Evolutionary conservation across 495 filamentous ascomycete species (phyloP).

Genomic region (Massariosphaeria phaeospora): DNA sequence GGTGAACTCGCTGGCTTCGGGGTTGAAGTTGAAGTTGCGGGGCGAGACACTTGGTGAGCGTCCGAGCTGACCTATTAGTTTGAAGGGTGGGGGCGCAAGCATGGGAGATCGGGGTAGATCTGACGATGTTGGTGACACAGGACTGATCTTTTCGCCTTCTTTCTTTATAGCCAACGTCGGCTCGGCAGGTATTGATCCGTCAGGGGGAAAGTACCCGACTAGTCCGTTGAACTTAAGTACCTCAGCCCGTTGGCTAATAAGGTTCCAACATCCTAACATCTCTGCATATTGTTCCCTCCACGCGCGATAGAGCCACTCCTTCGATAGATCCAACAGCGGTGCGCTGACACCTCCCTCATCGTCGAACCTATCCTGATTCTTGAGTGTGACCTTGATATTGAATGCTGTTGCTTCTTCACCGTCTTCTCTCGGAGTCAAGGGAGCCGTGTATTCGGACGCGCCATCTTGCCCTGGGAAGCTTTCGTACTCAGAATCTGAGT

Average conservation of each 20-base stretch:
- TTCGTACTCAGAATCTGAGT: slow-evolving; percentile 30
- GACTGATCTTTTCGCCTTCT: too few species aligned
- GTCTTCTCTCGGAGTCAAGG: slow-evolving; percentile 15
- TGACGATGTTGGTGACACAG: neutral
- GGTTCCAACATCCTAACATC: slow-evolving; percentile 74
- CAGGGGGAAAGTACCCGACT: slow-evolving; percentile 30
- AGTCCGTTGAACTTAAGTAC: slow-evolving; percentile 77
- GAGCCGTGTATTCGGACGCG: slow-evolving; percentile 33
- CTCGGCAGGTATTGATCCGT: neutral
- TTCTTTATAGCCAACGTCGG: slow-evolving; percentile 9
- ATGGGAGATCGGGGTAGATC: slow-evolving; percentile 15
- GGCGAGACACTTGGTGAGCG: slow-evolving; percentile 7
- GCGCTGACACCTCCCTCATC: slow-evolving; percentile 65
- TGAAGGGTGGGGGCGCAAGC: neutral
- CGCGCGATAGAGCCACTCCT: slow-evolving; percentile 55
- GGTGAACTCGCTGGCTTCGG: slow-evolving; percentile 25
- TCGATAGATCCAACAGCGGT: slow-evolving; percentile 63
- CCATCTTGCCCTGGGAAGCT: slow-evolving; percentile 41
- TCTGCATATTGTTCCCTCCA: slow-evolving; percentile 80
- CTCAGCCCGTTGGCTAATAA: slow-evolving; percentile 69
- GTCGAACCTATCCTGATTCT: slow-evolving; percentile 73
- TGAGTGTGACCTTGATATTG: slow-evolving; percentile 59
- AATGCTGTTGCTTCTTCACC: slow-evolving; percentile 1
- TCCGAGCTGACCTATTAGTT: neutral
- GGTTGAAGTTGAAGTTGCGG: slow-evolving; percentile 27